phyloP scores from a whole-genome alignment of 2,329 filamentous ascomycete genomes.

The Venturiaceae sp. region DNA sequence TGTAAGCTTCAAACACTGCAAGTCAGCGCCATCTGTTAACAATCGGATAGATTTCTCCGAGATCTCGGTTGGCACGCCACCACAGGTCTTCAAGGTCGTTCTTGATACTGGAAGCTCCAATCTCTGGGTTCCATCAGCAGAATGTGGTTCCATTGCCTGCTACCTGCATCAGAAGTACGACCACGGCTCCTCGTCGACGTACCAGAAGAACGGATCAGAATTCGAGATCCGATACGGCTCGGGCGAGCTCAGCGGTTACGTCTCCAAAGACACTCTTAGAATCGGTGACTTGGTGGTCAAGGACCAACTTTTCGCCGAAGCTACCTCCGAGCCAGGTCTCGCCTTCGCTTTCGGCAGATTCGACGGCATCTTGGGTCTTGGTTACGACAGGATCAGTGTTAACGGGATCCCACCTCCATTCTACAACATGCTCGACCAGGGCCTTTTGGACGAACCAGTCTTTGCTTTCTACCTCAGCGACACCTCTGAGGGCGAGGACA shows the following conservation, averaged over 20 bases:
- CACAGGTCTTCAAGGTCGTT: conserved; percentile 96
- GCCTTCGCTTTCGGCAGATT: conserved; percentile 97
- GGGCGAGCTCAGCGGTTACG: conserved; percentile 83
- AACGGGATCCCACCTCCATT: conserved; percentile 92
- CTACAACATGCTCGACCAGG: conserved; percentile 90
- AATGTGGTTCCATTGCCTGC: conserved; percentile 94
- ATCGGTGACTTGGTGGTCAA: conserved; percentile 88
- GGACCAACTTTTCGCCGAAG: conserved; percentile 91
- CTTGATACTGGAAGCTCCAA: conserved; percentile 98
- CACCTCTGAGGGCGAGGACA: conserved; percentile 56
- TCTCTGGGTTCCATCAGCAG: conserved; percentile 88
- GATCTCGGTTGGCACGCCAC: conserved; percentile 83
- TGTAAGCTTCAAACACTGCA: conserved; percentile 49
- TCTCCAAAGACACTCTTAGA: conserved; percentile 76
- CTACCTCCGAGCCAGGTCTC: conserved; percentile 87
- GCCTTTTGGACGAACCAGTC: conserved; percentile 79
- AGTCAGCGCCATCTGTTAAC: neutral
- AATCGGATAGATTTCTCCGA: conserved; percentile 75
- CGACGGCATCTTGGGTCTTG: conserved; percentile 91
- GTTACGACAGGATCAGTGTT: conserved; percentile 93
- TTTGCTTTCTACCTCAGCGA: conserved; percentile 95
- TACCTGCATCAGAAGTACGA: conserved; percentile 97
- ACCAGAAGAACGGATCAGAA: conserved; percentile 84
- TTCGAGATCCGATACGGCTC: conserved; percentile 97
- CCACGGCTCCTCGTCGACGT: conserved; percentile 76